Base-by-base conservation (phyloP, 352 stramenopile genomes). In the Phytophthora niederhauseri region DNA sequence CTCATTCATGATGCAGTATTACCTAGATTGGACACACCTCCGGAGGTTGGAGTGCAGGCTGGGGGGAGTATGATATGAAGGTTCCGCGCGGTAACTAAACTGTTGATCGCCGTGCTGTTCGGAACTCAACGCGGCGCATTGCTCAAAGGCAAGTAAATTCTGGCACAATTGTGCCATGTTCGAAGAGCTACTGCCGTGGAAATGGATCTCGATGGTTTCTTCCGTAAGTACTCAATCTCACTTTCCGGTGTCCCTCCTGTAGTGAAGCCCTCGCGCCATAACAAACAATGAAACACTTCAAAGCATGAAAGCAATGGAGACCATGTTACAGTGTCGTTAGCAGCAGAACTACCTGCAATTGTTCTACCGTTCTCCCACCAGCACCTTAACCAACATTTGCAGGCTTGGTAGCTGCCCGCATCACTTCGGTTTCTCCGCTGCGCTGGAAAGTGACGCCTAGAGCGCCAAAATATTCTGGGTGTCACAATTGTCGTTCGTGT, bases 401-500 rank as follows among this genome's bases (percentile, higher is more conserved):
- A 6, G 14, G 0, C 36, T 45, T n/a, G 36, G 6, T 45, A 45
- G 14, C 17, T 45, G 5, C 17, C 36, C 14, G 17, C 36, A 17
- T 36, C 24, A 6, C 52, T 22, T 28, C 19, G 28, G 24, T 20
- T 62, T 15, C 22, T 24, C 57, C 24, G 19, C 22, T 45, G 34
- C 55, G 45, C 11, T 50, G 6, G 36, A 57, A 49, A 57, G 9
- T 14, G 45, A 41, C n/a, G 9, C 15, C 59, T 90, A 92, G 34
- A 94, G 66, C 38, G 86, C 86, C 41, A 94, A 58, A 58, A 92
- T 89, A 77, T 91, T 94, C 68, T 94, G 86, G n/a, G 78, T 89
- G 71, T 94, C 78, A 69, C 86, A 94, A 34, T 92, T 92, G 76
- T 93, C 86, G 72, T 92, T 90, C 9, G 88, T 94, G 85, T 97